Evolutionary conservation across 805 yeast species (phyloP).

Genomic region (Vanderwaltozyma verrucispora): DNA sequence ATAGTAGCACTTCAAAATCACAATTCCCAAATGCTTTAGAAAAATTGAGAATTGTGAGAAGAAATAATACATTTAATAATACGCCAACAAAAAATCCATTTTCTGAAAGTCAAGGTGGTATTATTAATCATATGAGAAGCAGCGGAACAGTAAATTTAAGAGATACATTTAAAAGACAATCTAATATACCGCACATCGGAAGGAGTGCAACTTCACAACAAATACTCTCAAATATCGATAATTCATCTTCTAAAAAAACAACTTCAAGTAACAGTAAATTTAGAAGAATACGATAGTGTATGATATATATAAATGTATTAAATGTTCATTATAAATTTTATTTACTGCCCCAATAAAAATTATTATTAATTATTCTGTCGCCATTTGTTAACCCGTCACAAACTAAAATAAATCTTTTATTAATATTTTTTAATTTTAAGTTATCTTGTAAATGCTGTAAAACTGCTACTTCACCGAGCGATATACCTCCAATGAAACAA

Average conservation of each 20-base stretch:
- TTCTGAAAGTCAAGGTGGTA: slow-evolving; percentile 13
- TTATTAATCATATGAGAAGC: slow-evolving; percentile 15
- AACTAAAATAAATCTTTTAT: slow-evolving; percentile 35
- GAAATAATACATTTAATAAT: slow-evolving; percentile 14
- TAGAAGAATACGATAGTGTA: slow-evolving; percentile 1
- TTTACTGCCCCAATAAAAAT: background rate
- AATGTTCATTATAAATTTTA: background rate
- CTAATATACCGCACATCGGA: slow-evolving; percentile 1
- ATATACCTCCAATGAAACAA: slow-evolving; percentile 72
- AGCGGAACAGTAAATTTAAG: slow-evolving; percentile 4
- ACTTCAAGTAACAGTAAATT: background rate
- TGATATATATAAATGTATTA: background rate
- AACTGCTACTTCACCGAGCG: slow-evolving; percentile 74
- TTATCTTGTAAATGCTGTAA: slow-evolving; percentile 48
- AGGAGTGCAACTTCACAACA: slow-evolving; percentile 11
- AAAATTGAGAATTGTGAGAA: slow-evolving; percentile 14
- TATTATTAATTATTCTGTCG: slow-evolving; percentile 10
- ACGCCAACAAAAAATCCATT: slow-evolving; percentile 2
- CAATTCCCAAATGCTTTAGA: slow-evolving; percentile 16
- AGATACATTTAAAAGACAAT: background rate
- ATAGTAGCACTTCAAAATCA: background rate
- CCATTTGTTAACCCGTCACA: slow-evolving; percentile 42
- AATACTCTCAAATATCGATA: background rate
- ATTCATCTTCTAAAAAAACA: background rate
- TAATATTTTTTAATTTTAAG: slow-evolving; percentile 26